Evolutionary conservation across 352 stramenopile genomes (phyloP), one percentile per base, ranked within the genome.

Genomic region (Bremia lactucae): DNA sequence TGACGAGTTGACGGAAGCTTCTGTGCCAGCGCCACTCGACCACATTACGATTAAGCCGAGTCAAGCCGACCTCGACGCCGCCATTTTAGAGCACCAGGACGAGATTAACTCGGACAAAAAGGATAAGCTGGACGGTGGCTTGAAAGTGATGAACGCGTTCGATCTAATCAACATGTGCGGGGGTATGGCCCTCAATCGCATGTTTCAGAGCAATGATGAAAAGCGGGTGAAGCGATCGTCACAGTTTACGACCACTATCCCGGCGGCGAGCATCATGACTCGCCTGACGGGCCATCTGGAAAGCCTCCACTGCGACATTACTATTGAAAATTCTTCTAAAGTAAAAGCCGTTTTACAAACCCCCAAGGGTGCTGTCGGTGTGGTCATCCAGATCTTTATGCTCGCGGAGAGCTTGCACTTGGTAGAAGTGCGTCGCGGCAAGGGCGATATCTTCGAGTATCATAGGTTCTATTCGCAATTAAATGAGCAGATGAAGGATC

Each of bases 101-200:
- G 74, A 86, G 37, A 58, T 82, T 33, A 74, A 77, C 51, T 72
- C 61, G 19, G 57, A 49, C 21, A 83, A 83, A 55, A 86, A 87
- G 64, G 64, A 54, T 45, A 84, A 83, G 49, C 57, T 50, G 10
- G 71, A 82, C 37, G 59, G 58, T 11, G 72, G 69, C 0, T 59
- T 83, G 21, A 94, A 93, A 58, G 70, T 88, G 43, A 82, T 96
- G 75, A 96, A 96, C 52, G 83, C 84, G 19, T 95, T 95, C 42
- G 85, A 95, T 31, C 51, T 96, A 46, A 92, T 96, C 70, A 95
- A 92, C 62, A 90, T 94, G 76, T 95, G 83, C 65, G 86, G 80
- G 21, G 85, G 85, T 36, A 88, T 91, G 65, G 82, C 80, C 18
- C 62, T 95, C n/a, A 94, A 94, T 58, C 75, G 75, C 42, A 90